Base-by-base conservation (phyloP, 2,329 filamentous ascomycete species). In the Fusarium floridanum region DNA sequence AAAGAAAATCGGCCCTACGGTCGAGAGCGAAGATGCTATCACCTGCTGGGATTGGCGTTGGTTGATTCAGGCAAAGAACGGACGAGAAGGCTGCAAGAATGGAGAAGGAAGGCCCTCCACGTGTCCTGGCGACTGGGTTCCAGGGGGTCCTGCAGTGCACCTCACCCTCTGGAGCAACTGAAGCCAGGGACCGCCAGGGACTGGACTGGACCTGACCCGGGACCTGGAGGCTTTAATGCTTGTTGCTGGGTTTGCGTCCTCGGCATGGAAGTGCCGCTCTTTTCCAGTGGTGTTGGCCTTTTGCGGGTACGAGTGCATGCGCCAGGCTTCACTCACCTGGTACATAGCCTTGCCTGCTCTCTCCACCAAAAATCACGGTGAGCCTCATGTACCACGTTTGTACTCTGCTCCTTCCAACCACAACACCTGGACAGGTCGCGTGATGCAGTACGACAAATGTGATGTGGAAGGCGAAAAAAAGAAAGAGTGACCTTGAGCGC, bases 231-330 rank as follows among this genome's bases (percentile, higher is more conserved):
- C 45, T 48, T 45, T 16, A 12, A 48, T 45, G 43, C 20, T 48
- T 48, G 43, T 24, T 55, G 55, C 50, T 27, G 41, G 20, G 41
- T 16, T 24, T 50, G 45, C 20, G 41, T 24, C 65, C 45, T 74
- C 72, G 72, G 72, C 72, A 67, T 75, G 39, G 66, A 75, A 73
- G 68, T 74, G 72, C 72, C 72, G 72, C 41, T 41, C 48, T 61
- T 39, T 68, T 45, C 61, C 50, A 32, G 17, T 32, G 61, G 34
- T 37, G 36, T 32, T 59, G 56, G 56, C 16, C 20, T 61, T 61
- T 55, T 36, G 61, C 50, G 67, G 71, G 60, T 72, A 70, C 65
- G 34, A 62, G 59, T 60, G 64, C 62, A 50, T 71, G 41, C 24
- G 57, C 48, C 57, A 43, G 41, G 12, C 24, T 66, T 53, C 61